Percentiles rank a stretch among this genome's conserved stretches.
phyloP scores from a whole-genome alignment of 2,329 filamentous ascomycete genomes.

The Bipolaris zeicola region DNA sequence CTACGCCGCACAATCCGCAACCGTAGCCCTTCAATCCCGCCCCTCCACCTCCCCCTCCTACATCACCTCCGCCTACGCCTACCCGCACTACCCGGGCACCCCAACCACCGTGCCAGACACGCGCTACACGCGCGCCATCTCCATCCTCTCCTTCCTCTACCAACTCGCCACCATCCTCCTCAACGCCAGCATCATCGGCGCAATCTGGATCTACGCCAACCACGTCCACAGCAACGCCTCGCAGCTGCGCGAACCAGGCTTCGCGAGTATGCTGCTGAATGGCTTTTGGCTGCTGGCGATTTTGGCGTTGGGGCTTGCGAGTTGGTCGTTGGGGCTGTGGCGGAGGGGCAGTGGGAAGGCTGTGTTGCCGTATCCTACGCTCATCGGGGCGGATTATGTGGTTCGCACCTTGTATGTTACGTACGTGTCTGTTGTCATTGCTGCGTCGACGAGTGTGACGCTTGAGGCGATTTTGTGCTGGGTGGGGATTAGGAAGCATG shows the following conservation, averaged over 20 bases:
- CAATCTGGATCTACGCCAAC: slow-evolving; percentile 28
- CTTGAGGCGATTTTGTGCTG: slow-evolving; percentile 21
- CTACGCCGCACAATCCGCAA: slow-evolving; percentile 22
- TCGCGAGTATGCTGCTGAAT: slow-evolving; percentile 21
- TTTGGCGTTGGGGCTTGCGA: slow-evolving; percentile 21
- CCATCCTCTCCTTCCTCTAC: slow-evolving; percentile 24
- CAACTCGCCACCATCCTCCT: slow-evolving; percentile 24
- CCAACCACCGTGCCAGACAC: background rate
- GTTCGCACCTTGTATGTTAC: slow-evolving; percentile 17
- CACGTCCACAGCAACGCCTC: slow-evolving; percentile 25
- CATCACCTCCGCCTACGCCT: slow-evolving; percentile 23
- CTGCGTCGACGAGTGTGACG: slow-evolving; percentile 17
- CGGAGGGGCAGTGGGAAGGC: slow-evolving; percentile 10
- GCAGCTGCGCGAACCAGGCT: slow-evolving; percentile 19
- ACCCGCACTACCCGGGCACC: slow-evolving; percentile 14
- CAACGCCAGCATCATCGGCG: slow-evolving; percentile 31
- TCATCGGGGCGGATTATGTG: slow-evolving; percentile 1
- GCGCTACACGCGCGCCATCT: slow-evolving; percentile 18
- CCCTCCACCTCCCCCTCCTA: slow-evolving; percentile 17
- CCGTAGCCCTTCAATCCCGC: slow-evolving; percentile 21
- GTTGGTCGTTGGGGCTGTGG: slow-evolving; percentile 18
- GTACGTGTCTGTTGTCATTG: slow-evolving; percentile 16
- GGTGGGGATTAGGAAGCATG: slow-evolving; percentile 22
- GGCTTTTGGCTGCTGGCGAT: slow-evolving; percentile 22
- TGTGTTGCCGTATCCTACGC: slow-evolving; percentile 12